phyloP scores from a whole-genome alignment of 2,329 filamentous ascomycete species.

The Chaetomium strumarium region DNA sequence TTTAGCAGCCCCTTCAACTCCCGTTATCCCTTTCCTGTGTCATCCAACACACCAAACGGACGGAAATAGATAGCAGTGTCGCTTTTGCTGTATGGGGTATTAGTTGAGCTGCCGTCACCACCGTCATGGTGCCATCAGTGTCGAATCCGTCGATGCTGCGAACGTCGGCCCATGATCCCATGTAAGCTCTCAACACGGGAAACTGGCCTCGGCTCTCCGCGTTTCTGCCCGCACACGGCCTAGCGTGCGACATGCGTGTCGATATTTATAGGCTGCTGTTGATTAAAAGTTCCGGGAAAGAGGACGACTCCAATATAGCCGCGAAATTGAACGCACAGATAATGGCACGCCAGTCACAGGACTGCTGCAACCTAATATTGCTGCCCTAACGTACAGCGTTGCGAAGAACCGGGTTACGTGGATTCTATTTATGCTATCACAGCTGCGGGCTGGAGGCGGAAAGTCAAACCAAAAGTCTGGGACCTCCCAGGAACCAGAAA shows the following conservation, averaged over 20 bases:
- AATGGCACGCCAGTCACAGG: slow-evolving; percentile 13
- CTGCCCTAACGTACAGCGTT: slow-evolving; percentile 14
- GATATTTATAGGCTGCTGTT: slow-evolving; percentile 21
- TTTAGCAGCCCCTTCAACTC: slow-evolving; percentile 9
- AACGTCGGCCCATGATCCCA: not conserved
- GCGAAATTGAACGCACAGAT: slow-evolving; percentile 14
- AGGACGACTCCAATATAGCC: slow-evolving; percentile 16
- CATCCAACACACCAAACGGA: no score
- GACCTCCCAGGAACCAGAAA: slow-evolving; percentile 19
- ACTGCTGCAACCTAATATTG: slow-evolving; percentile 15
- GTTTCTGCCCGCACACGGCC: not conserved
- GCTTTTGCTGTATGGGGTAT: slow-evolving; percentile 23
- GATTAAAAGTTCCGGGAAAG: slow-evolving; percentile 18
- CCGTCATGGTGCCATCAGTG: slow-evolving; percentile 24
- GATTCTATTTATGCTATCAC: not conserved
- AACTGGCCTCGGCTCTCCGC: not conserved
- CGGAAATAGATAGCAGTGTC: slow-evolving; percentile 18
- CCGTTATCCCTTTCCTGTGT: no score
- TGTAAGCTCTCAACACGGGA: not conserved
- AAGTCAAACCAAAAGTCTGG: slow-evolving; percentile 6
- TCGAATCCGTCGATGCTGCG: slow-evolving; percentile 24
- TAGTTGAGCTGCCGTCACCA: slow-evolving; percentile 22
- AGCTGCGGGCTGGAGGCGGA: slow-evolving; percentile 7
- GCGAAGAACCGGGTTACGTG: slow-evolving; percentile 2
- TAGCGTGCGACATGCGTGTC: not conserved